A percentile compares a stretch with the other conserved stretches of the same genome.
phyloP scores from a whole-genome alignment of 768 basidiomycete genomes.

The Tricholoma hemisulphureum region DNA sequence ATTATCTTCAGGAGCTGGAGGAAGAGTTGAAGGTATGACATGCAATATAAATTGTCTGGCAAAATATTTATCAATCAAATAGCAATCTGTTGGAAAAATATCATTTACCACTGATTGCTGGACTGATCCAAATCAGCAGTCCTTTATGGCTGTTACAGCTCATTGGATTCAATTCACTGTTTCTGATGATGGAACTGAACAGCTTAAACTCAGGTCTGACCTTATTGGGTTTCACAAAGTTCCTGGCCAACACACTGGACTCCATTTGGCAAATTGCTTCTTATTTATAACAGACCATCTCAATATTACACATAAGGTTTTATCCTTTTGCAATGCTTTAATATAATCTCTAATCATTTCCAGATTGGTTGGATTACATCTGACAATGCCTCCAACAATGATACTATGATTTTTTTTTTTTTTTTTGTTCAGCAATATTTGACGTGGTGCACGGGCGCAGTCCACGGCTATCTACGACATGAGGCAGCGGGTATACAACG shows the following conservation, averaged over 20 bases:
- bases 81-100: no score
- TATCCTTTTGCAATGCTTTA: not conserved
- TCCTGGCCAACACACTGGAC: conserved; percentile 8
- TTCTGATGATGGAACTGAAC: not conserved
- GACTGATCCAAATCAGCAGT: conserved; percentile 1
- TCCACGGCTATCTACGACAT: no score
- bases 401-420: no score
- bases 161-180: no score
- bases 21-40: not conserved
- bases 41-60: not conserved
- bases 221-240: conserved; percentile 7
- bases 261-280: conserved; percentile 10
- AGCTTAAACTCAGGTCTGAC: conserved; percentile 3
- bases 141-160: conserved; percentile 7
- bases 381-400: conserved; percentile 22
- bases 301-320: conserved; percentile 1
- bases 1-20: not conserved
- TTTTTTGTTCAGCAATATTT: no score
- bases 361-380: no score
- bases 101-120: conserved; percentile 1
- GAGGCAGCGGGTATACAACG: no score
- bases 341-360: not conserved
- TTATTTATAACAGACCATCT: no score
- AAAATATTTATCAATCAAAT: not conserved
- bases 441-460: no score